Percentiles rank a stretch among this genome's conserved stretches.
phyloP scores from a whole-genome alignment of 768 basidiomycete species.

The Artomyces pyxidatus region DNA sequence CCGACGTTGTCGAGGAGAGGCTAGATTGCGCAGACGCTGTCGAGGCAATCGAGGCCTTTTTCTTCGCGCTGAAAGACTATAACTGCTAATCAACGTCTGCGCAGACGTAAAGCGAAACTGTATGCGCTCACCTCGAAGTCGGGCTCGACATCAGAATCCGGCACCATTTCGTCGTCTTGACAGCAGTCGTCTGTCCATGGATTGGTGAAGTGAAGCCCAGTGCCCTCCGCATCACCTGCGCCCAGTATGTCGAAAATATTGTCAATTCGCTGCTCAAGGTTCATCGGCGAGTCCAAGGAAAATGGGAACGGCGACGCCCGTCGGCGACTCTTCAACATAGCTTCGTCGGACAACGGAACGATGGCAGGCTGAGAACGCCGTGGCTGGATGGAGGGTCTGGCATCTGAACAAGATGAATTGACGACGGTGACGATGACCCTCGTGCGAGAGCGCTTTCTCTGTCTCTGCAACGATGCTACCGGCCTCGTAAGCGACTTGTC shows the following conservation, averaged over 20 bases:
- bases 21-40: conserved; percentile 3
- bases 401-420: no score
- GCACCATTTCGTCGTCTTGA: conserved; percentile 3
- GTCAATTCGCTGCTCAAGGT: no score
- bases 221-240: background rate
- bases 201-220: background rate
- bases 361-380: no score
- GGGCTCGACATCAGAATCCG: conserved; percentile 14
- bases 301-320: no score
- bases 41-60: conserved; percentile 11
- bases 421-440: no score
- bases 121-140: conserved; percentile 12
- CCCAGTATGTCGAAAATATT: background rate
- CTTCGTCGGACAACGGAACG: no score
- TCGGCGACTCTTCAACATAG: no score
- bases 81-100: background rate
- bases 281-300: no score
- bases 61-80: conserved; percentile 7
- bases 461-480: background rate
- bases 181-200: background rate
- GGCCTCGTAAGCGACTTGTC: background rate
- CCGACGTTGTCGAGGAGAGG: conserved; percentile 8
- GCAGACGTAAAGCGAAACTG: background rate
- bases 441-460: background rate
- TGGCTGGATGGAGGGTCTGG: no score